Base-by-base conservation (phyloP, 1,284 basidiomycete genomes). In the Fomitiporia mediterranea region DNA sequence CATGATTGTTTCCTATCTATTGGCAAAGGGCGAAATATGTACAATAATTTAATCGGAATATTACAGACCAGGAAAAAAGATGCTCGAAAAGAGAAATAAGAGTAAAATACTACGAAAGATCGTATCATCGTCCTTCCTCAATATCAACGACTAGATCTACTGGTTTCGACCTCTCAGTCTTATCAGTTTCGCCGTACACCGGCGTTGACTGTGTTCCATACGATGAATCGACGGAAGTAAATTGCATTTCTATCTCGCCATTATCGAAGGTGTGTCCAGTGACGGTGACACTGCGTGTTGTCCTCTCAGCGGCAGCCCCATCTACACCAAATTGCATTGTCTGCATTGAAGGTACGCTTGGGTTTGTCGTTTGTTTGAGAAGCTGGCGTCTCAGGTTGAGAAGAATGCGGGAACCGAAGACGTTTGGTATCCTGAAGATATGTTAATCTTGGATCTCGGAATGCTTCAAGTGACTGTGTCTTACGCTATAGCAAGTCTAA, bases 331-430 rank as follows among this genome's bases (percentile, higher is more conserved):
- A 50, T 15, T 50, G 32, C 32, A 50, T 50, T 35, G 48, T 35
- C 7, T 17, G 32, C 48, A 50, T 37, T n/a, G 48, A 21, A 19
- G 48, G 32, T n/a, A 39, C 30, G 11, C 19, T 50, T 5, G 34
- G 23, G 13, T 35, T 34, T 50, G 23, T 39, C 30, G 21, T 28
- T 25, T 39, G 48, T 19, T 50, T 50, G 32, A 50, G 48, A 23
- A 50, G 48, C 37, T 50, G 48, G 11, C 23, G 32, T 6, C 48
- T 5, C 30, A 50, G 32, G 27, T 23, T 23, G 19, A 50, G 37
- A 13, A 50, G 37, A 23, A 50, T 50, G 25, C 48, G 48, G 15
- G 48, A 50, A 15, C 48, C 30, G 19, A 38, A 50, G 5, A 39
- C 37, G 32, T 34, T 37, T 8, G 48, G 34, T 37, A 50, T 50